phyloP scores from a whole-genome alignment of 257 asterid species.

The Craterostigma plantagineum region DNA sequence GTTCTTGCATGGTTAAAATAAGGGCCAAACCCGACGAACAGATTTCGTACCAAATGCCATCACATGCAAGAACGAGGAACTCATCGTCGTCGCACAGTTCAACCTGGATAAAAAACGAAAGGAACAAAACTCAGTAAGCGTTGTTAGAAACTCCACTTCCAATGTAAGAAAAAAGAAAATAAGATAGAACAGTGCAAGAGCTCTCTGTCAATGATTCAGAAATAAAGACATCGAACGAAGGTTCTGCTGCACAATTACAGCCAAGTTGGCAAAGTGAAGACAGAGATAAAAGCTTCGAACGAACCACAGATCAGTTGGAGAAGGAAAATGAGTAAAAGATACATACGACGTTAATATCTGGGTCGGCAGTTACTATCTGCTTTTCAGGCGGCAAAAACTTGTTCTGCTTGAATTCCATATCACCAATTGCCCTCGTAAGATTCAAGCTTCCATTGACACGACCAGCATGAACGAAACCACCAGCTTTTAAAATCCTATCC shows the following conservation, averaged over 20 bases:
- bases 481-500: conserved; percentile 80
- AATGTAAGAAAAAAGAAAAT: too few relatives aligned
- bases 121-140: too few relatives aligned
- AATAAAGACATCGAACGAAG: neutral
- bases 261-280: neutral
- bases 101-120: conserved; percentile 23
- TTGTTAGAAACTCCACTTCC: too few relatives aligned
- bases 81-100: conserved; percentile 86
- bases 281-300: neutral
- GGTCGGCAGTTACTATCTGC: conserved; percentile 85
- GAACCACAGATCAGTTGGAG: neutral
- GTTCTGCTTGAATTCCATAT: conserved; percentile 98
- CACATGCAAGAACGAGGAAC: conserved; percentile 88
- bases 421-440: conserved; percentile 96
- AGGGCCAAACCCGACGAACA: neutral
- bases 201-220: too few relatives aligned
- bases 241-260: neutral
- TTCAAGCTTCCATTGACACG: conserved; percentile 91
- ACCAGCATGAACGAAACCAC: conserved; percentile 92
- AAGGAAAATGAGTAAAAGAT: conserved; percentile 7
- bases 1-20: neutral
- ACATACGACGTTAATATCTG: conserved; percentile 69
- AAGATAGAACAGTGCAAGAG: too few relatives aligned
- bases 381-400: conserved; percentile 78
- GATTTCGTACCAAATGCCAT: conserved; percentile 77